phyloP scores from a whole-genome alignment of 805 yeast species.

The Monosporozyma yasuniensis region DNA sequence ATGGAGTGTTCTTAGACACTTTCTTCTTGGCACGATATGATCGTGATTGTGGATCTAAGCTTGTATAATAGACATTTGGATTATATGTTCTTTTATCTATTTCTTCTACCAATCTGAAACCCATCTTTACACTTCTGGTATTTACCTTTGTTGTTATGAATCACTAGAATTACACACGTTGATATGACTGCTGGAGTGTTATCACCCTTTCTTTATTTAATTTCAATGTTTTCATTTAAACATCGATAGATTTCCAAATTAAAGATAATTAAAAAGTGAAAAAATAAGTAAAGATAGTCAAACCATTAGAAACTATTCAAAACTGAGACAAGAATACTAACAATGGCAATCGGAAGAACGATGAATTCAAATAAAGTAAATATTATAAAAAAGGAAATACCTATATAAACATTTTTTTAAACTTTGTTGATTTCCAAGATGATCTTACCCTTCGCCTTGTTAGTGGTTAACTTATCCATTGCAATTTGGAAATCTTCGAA shows the following conservation, averaged over 20 bases:
- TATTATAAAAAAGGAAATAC: not conserved
- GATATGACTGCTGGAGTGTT: too few species aligned
- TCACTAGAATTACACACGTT: too few species aligned
- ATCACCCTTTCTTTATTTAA: too few species aligned
- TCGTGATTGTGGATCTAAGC: slow-evolving; percentile 15
- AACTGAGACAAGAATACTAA: too few species aligned
- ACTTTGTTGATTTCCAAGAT: slow-evolving; percentile 24
- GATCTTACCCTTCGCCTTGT: slow-evolving; percentile 55
- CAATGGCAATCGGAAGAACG: too few species aligned
- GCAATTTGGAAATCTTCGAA: slow-evolving; percentile 46
- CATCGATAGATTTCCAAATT: not conserved
- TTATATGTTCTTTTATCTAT: slow-evolving; percentile 26
- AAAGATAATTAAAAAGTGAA: not conserved
- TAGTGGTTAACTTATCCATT: slow-evolving; percentile 36
- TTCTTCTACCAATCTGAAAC: slow-evolving; percentile 23
- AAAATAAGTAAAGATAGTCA: too few species aligned
- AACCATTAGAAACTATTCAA: too few species aligned
- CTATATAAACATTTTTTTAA: not conserved
- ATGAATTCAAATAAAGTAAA: not conserved
- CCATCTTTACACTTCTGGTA: not conserved
- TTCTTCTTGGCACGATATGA: slow-evolving; percentile 15
- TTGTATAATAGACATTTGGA: slow-evolving; percentile 28
- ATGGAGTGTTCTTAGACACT: slow-evolving; percentile 11
- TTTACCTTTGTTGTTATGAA: too few species aligned
- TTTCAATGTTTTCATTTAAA: too few species aligned